phyloP scores from a whole-genome alignment of 1,139 yeast species.

The Suhomyces chickasaworum region DNA sequence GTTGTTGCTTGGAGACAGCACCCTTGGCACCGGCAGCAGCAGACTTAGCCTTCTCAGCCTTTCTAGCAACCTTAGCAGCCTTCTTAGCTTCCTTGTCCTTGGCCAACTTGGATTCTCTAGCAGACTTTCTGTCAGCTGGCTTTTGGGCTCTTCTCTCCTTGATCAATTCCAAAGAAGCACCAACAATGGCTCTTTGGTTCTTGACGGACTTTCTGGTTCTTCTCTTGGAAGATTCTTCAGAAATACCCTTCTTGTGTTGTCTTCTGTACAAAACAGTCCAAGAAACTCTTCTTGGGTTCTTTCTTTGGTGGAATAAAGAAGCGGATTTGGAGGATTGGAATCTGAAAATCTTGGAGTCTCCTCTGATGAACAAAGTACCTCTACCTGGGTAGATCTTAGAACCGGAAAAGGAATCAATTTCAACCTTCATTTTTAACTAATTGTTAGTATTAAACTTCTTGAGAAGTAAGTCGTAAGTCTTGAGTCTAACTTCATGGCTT shows the following conservation, averaged over 20 bases:
- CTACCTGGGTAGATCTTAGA: constrained; percentile 99
- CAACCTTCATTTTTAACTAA: constrained; percentile 84
- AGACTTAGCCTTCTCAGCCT: constrained; percentile 87
- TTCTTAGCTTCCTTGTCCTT: constrained; percentile 96
- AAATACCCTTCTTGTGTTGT: constrained; percentile 99
- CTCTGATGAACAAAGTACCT: constrained; percentile 99
- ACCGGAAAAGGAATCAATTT: constrained; percentile 99
- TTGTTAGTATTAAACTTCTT: constrained; percentile 29
- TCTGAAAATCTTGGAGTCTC: constrained; percentile 99
- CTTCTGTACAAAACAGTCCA: constrained; percentile 99
- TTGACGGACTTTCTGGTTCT: constrained; percentile 97
- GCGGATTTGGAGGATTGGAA: constrained; percentile 98
- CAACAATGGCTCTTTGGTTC: constrained; percentile 98
- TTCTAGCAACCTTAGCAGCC: constrained; percentile 91
- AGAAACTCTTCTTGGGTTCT: constrained; percentile 99
- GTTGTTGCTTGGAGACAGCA: constrained; percentile 80
- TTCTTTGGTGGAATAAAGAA: constrained; percentile 98
- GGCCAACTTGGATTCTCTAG: constrained; percentile 88
- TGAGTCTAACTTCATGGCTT: too few relatives aligned
- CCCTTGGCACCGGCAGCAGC: constrained; percentile 68
- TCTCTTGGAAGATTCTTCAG: constrained; percentile 98
- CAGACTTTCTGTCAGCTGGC: constrained; percentile 98
- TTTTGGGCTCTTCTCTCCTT: constrained; percentile 95
- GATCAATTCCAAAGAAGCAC: constrained; percentile 98
- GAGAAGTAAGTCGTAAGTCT: too few relatives aligned